Base-by-base conservation (phyloP, 345 rosid genomes). In the Corchorus olitorius region DNA sequence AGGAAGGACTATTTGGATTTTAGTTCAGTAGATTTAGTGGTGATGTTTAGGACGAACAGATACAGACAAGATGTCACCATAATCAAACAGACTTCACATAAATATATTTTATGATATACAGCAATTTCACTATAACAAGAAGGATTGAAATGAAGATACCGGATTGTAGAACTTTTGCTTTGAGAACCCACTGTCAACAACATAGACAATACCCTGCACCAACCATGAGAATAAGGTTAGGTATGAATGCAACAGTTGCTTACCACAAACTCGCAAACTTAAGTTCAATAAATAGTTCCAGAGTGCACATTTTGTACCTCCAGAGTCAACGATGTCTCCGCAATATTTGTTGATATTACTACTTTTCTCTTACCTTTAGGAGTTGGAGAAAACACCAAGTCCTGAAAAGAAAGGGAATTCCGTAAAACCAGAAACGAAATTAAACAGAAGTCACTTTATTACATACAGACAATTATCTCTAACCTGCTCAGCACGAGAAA, bases 121-220 rank as follows among this genome's bases (percentile, higher is more conserved):
- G 19, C 14, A 8, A 15, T 33, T 69, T 33, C 20, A 49, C 27
- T 20, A 6, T 14, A 49, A 50, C 20, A 49, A 66, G n/a, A 73
- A 78, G 20, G 64, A 20, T 39, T 16, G n/a, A 55, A 74, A 72
- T 12, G 17, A 67, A 76, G 82, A 73, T 93, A 93, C 99, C 82
- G 97, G 97, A 87, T 96, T 93, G 84, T 93, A 96, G 85, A 89
- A 96, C 66, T 87, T 86, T 81, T 96, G 99, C 87, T 96, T 96
- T 17, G 99, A 92, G 89, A 93, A 96, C 61, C 98, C 99, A 73
- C 97, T 87, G 76, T 96, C 99, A 78, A 96, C 86, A 81, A 96
- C 99, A 84, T 96, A 91, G 75, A 96, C 98, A 78, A 93, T 80
- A 0, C 97, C 99, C 99, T 95, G 89, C 79, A 83, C 17, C 73